Percentiles rank a stretch among this genome's conserved stretches.
Conservation (phyloP, 2,329 filamentous ascomycete species). For the Fusarium austroafricanum region DNA sequence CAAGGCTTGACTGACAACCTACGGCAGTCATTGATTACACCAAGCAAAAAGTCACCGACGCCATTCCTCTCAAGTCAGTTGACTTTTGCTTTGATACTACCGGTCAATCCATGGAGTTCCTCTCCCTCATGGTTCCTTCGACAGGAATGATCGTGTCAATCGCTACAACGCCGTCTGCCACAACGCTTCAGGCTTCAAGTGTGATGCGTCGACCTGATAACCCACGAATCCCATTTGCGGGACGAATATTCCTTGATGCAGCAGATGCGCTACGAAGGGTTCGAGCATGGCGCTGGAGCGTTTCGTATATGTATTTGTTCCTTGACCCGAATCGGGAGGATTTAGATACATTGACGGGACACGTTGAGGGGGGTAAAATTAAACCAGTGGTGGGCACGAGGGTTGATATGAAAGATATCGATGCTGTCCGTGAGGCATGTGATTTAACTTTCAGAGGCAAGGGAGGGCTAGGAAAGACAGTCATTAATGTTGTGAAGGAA, state of each 20-base stretch:
- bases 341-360: background rate
- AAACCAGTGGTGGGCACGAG: background rate
- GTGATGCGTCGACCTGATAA: background rate
- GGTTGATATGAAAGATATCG: background rate
- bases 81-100: background rate
- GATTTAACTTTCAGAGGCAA: background rate
- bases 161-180: background rate
- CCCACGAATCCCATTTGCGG: background rate
- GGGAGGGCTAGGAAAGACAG: background rate
- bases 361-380: background rate
- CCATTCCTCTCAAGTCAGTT: background rate
- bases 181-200: background rate
- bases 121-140: background rate
- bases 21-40: background rate
- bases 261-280: background rate
- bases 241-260: background rate
- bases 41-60: rapidly evolving
- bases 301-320: background rate
- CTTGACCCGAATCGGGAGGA: background rate
- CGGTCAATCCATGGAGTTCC: background rate
- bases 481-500: background rate
- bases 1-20: rapidly evolving
- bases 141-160: background rate
- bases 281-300: background rate
- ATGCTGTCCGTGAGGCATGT: background rate